Evolutionary conservation across 805 yeast genomes (phyloP).

Genomic region (Yueomyces sinensis): DNA sequence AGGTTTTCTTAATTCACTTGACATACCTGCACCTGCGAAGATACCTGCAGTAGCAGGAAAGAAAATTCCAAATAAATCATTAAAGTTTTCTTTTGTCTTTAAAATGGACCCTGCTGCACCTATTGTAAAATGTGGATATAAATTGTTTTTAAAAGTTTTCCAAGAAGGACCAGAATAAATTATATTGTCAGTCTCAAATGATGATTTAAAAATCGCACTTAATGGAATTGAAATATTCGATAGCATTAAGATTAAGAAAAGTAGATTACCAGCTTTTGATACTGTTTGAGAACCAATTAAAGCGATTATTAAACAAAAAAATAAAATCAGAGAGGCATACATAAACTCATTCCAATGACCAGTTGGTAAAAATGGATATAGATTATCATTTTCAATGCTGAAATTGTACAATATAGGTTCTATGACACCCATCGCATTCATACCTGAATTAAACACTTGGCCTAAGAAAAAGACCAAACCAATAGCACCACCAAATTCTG

Average conservation of each 20-base stretch:
- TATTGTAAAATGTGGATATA: slow-evolving; percentile 68
- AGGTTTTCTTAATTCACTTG: slow-evolving; percentile 81
- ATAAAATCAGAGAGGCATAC: slow-evolving; percentile 60
- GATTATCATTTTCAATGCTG: slow-evolving; percentile 28
- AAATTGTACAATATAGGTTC: slow-evolving; percentile 81
- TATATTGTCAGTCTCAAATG: slow-evolving; percentile 41
- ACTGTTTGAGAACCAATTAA: slow-evolving; percentile 71
- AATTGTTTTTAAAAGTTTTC: slow-evolving; percentile 49
- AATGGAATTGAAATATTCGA: slow-evolving; percentile 77
- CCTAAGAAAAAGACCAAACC: slow-evolving; percentile 92
- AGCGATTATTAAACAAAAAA: slow-evolving; percentile 63
- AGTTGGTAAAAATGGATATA: slow-evolving; percentile 48
- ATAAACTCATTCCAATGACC: slow-evolving; percentile 54
- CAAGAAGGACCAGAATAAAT: slow-evolving; percentile 64
- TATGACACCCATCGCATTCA: slow-evolving; percentile 90
- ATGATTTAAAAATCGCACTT: slow-evolving; percentile 52
- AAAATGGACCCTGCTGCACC: slow-evolving; percentile 87
- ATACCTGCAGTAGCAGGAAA: slow-evolving; percentile 99
- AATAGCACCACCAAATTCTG: slow-evolving; percentile 96
- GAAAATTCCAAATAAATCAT: slow-evolving; percentile 82
- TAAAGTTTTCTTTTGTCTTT: slow-evolving; percentile 54
- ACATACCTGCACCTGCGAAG: slow-evolving; percentile 98
- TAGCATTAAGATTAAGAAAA: slow-evolving; percentile 51
- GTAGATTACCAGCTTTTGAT: slow-evolving; percentile 64
- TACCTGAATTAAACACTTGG: slow-evolving; percentile 79